phyloP scores from a whole-genome alignment of 1,284 basidiomycete species.

The Schizophyllum commune region DNA sequence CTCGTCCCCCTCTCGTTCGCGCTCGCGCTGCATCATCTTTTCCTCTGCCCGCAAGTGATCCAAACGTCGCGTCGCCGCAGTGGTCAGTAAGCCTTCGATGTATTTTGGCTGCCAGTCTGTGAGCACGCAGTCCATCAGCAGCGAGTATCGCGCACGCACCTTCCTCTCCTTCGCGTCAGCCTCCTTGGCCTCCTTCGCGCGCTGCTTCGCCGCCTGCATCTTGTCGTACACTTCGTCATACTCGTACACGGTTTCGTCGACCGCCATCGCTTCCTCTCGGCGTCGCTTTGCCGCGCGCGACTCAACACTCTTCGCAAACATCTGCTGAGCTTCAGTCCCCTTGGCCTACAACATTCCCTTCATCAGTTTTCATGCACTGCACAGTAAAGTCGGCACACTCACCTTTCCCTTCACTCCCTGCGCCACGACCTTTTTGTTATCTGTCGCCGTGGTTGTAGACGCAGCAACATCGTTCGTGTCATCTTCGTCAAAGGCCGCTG shows the following conservation, averaged over 20 bases:
- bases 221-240: slow-evolving; percentile 96
- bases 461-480: slow-evolving; percentile 44
- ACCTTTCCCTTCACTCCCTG: neutral
- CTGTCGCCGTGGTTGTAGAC: slow-evolving; percentile 26
- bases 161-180: slow-evolving; percentile 66
- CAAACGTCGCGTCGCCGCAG: slow-evolving; percentile 80
- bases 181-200: slow-evolving; percentile 70
- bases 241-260: slow-evolving; percentile 85
- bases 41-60: slow-evolving; percentile 96
- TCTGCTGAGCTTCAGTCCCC: slow-evolving; percentile 3
- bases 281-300: slow-evolving; percentile 57
- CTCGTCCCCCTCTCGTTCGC: slow-evolving; percentile 90
- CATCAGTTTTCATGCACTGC: too few relatives aligned
- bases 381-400: too few relatives aligned
- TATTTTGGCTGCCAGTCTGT: slow-evolving; percentile 76
- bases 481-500: slow-evolving; percentile 63
- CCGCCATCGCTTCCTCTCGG: slow-evolving; percentile 67
- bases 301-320: slow-evolving; percentile 49
- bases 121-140: neutral
- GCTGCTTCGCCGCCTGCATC: slow-evolving; percentile 83
- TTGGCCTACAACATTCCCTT: neutral
- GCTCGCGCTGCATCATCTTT: slow-evolving; percentile 93
- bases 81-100: slow-evolving; percentile 74
- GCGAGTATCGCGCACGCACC: slow-evolving; percentile 31
- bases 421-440: slow-evolving; percentile 34